These are phyloP conservation scores for Mucor ambiguus DNA, from an alignment of 371 early-diverging fungal genomes.

Conservation along the genomic window DNA sequence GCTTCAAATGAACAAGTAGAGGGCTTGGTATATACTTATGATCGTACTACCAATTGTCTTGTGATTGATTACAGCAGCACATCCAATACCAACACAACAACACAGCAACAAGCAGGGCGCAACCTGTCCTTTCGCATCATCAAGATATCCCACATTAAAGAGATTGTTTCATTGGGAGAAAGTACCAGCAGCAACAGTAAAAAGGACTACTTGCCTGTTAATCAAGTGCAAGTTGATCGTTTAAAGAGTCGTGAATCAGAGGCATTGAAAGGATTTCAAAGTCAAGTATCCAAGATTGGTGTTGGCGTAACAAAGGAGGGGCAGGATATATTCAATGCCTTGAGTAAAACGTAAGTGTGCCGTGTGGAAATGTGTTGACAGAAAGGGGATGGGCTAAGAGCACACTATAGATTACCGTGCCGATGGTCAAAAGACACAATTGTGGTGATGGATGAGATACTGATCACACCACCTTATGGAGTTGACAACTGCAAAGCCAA, in stretches of 20 bases:
- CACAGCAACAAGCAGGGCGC: conserved; percentile 6
- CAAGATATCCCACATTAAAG: conserved; percentile 65
- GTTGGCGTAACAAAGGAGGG: conserved; percentile 80
- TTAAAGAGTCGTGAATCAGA: conserved; percentile 67
- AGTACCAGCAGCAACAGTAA: conserved; percentile 1
- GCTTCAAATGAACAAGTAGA: conserved; percentile 58
- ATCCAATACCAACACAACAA: conserved; percentile 20
- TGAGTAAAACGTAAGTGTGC: conserved; percentile 74
- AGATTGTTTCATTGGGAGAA: conserved; percentile 37
- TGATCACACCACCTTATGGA: conserved; percentile 75
- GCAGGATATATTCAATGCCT: conserved; percentile 82
- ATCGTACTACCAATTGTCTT: conserved; percentile 63
- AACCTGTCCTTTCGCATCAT: conserved; percentile 55
- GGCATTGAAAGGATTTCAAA: conserved; percentile 57
- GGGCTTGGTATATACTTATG: conserved; percentile 66
- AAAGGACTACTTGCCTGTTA: conserved; percentile 21
- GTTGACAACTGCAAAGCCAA: conserved; percentile 73
- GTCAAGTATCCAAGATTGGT: conserved; percentile 71
- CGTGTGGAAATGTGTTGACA: not conserved
- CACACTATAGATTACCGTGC: conserved; percentile 68
- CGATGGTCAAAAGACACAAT: conserved; percentile 79
- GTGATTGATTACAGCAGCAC: conserved; percentile 55
- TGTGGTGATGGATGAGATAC: conserved; percentile 83
- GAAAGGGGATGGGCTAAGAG: not conserved
- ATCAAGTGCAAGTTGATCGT: conserved; percentile 54